phyloP scores from a whole-genome alignment of 257 asterid genomes.

The Fraxinus excelsior region DNA sequence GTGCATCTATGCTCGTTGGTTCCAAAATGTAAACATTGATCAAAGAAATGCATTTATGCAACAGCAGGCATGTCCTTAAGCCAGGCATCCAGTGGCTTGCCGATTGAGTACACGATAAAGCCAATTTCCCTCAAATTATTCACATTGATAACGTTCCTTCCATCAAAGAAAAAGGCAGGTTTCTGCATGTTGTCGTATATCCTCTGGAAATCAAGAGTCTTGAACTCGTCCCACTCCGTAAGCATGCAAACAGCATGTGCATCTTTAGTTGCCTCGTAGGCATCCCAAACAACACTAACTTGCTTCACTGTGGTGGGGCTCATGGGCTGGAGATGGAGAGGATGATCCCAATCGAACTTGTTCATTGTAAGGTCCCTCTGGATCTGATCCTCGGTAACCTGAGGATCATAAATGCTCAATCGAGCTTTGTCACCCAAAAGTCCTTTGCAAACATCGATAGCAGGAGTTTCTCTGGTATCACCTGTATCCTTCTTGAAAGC shows the following conservation, averaged over 20 bases:
- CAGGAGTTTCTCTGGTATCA: conserved; percentile 84
- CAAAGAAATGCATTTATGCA: conserved; percentile 40
- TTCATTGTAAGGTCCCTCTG: conserved; percentile 87
- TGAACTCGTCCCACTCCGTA: conserved; percentile 92
- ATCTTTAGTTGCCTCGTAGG: conserved; percentile 72
- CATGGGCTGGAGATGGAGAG: conserved; percentile 86
- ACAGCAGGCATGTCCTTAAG: conserved; percentile 92
- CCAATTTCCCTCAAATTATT: conserved; percentile 83
- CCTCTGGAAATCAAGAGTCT: conserved; percentile 74
- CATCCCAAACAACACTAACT: conserved; percentile 69
- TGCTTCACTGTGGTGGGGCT: conserved; percentile 78
- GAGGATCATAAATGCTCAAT: conserved; percentile 85
- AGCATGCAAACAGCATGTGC: conserved; percentile 83
- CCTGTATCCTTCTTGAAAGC: conserved; percentile 90
- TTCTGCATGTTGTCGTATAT: conserved; percentile 88
- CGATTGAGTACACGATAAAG: conserved; percentile 77
- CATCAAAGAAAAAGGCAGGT: conserved; percentile 80
- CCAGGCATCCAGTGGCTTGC: conserved; percentile 92
- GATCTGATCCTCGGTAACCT: conserved; percentile 81
- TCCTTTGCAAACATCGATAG: conserved; percentile 86
- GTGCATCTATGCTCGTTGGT: conserved; percentile 27
- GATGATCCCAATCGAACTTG: conserved; percentile 90
- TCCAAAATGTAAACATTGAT: background rate
- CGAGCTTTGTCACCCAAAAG: conserved; percentile 77
- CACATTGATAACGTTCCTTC: conserved; percentile 66